These are phyloP conservation scores for Penicillium sp. DNA, from an alignment of 2,329 filamentous ascomycete species.

Conservation along the genomic window DNA sequence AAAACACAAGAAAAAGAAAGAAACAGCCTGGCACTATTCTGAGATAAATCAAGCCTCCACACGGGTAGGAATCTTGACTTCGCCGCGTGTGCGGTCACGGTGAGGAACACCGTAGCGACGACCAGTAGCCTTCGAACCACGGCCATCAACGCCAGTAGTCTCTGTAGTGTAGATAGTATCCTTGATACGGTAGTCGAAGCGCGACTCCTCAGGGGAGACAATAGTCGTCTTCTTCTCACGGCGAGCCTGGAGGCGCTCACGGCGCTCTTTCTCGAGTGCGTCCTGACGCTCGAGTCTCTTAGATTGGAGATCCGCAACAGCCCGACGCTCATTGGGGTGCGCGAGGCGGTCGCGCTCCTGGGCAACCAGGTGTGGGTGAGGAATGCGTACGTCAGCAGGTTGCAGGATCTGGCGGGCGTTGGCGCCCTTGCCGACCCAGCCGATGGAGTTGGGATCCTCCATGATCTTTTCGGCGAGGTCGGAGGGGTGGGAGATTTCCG, in stretches of 20 bases:
- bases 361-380: constrained; percentile 58
- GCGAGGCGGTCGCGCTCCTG: constrained; percentile 45
- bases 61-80: constrained; percentile 61
- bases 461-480: constrained; percentile 34
- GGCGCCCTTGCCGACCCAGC: constrained; percentile 42
- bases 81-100: constrained; percentile 61
- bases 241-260: constrained; percentile 37
- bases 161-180: constrained; percentile 54
- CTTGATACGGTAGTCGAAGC: constrained; percentile 61
- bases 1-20: not conserved
- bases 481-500: constrained; percentile 23
- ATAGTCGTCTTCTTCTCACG: constrained; percentile 44
- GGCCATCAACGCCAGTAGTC: constrained; percentile 54
- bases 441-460: constrained; percentile 34
- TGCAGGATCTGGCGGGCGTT: constrained; percentile 52
- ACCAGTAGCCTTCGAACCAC: constrained; percentile 53
- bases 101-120: constrained; percentile 61
- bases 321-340: constrained; percentile 31
- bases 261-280: constrained; percentile 39
- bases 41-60: constrained; percentile 47
- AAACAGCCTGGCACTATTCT: not conserved
- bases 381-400: constrained; percentile 61
- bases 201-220: constrained; percentile 45
- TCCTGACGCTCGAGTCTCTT: constrained; percentile 43
- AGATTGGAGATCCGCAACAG: constrained; percentile 39